Conservation (phyloP, 169 alveolate species). For the Plasmodium gallinaceum region DNA sequence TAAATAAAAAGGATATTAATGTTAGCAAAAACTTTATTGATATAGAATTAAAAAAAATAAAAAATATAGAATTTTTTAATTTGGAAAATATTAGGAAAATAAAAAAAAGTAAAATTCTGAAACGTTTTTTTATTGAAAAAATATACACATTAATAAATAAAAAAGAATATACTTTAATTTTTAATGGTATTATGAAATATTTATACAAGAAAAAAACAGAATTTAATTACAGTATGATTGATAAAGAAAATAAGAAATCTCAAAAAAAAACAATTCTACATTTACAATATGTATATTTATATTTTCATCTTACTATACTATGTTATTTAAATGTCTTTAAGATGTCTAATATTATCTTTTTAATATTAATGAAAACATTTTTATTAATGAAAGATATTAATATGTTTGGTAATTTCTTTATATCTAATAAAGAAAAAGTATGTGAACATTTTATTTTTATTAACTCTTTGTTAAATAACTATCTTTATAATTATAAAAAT, state of each 20-base stretch:
- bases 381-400: constrained; percentile 34
- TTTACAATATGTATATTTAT: constrained; percentile 24
- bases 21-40: background rate
- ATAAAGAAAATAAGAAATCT: background rate
- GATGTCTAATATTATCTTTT: constrained; percentile 47
- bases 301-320: constrained; percentile 34
- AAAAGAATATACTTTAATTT: constrained; percentile 63
- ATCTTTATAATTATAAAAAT: background rate
- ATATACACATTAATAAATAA: constrained; percentile 24
- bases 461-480: constrained; percentile 44
- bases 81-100: constrained; percentile 3
- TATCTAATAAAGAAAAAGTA: background rate
- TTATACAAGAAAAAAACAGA: constrained; percentile 23
- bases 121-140: constrained; percentile 14
- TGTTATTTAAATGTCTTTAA: constrained; percentile 27
- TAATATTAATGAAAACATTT: constrained; percentile 40
- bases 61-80: background rate
- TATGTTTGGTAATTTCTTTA: constrained; percentile 17
- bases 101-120: constrained; percentile 20
- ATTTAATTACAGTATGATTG: background rate
- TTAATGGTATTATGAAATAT: constrained; percentile 50
- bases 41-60: background rate
- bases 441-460: constrained; percentile 11
- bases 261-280: background rate
- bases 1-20: background rate